These are phyloP conservation scores for Penicillium sclerotigenum DNA, from an alignment of 2,329 filamentous ascomycete genomes.

Conservation along the genomic window DNA sequence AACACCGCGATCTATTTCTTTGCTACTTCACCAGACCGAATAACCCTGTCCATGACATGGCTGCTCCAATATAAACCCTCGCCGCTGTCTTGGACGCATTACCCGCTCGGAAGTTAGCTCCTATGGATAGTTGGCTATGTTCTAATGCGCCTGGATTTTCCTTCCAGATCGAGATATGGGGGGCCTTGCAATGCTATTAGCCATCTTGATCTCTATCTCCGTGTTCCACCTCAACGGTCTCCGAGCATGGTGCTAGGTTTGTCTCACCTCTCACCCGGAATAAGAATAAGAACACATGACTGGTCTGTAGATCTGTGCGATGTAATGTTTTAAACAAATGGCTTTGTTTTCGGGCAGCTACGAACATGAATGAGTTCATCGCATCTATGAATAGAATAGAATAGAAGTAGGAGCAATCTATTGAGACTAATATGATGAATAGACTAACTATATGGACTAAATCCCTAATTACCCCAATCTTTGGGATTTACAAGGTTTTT, in stretches of 20 bases:
- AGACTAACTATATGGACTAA: not conserved
- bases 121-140: not conserved
- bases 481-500: not conserved
- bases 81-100: not conserved
- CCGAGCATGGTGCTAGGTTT: constrained; percentile 1
- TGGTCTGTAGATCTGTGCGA: not conserved
- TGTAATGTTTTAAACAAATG: not conserved
- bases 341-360: not conserved
- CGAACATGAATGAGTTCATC: not conserved
- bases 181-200: not conserved
- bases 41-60: not conserved
- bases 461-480: not conserved
- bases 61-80: not conserved
- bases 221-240: constrained; percentile 22
- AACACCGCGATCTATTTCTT: not conserved
- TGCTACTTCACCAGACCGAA: not conserved
- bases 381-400: not conserved
- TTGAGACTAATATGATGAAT: not conserved
- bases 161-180: not conserved
- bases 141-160: not conserved
- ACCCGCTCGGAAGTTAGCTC: not conserved
- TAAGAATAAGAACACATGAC: not conserved
- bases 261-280: no score
- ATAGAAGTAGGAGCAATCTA: no score
- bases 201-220: constrained; percentile 2